Evolutionary conservation across 2,329 filamentous ascomycete genomes (phyloP).

Genomic region (Oidium heveae): DNA sequence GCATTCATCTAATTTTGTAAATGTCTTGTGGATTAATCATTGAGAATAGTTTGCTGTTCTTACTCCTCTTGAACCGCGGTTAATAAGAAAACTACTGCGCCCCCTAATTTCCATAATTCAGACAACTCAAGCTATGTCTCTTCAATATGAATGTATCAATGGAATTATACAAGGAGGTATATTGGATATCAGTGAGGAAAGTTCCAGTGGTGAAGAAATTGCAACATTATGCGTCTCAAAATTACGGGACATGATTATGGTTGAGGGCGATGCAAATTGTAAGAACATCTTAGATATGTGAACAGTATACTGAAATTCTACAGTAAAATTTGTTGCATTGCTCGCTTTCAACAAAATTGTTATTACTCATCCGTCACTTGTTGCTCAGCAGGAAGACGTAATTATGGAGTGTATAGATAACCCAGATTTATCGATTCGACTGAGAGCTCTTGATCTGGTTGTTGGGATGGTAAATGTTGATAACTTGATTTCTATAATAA

Average conservation of each 20-base stretch:
- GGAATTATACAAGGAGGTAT: slow-evolving; percentile 95
- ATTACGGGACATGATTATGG: slow-evolving; percentile 75
- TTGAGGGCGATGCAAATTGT: slow-evolving; percentile 85
- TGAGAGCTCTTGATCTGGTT: slow-evolving; percentile 75
- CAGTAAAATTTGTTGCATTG: slow-evolving; percentile 91
- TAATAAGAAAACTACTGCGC: slow-evolving; percentile 75
- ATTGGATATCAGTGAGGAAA: slow-evolving; percentile 55
- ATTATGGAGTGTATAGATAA: slow-evolving; percentile 94
- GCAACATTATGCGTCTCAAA: slow-evolving; percentile 81
- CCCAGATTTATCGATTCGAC: slow-evolving; percentile 80
- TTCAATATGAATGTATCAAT: slow-evolving; percentile 95
- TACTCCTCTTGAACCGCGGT: slow-evolving; percentile 71
- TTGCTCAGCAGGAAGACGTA: slow-evolving; percentile 82
- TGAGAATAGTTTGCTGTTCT: slow-evolving; percentile 68
- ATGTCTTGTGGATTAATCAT: not conserved
- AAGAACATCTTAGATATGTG: slow-evolving; percentile 18
- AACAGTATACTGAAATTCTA: slow-evolving; percentile 1
- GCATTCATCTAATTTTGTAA: slow-evolving; percentile 8
- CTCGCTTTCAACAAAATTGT: slow-evolving; percentile 93
- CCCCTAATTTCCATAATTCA: slow-evolving; percentile 82
- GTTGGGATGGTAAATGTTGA: slow-evolving; percentile 83
- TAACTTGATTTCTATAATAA: slow-evolving; percentile 61
- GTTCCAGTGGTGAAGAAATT: slow-evolving; percentile 68
- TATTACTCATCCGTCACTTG: slow-evolving; percentile 61
- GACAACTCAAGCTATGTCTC: slow-evolving; percentile 91